Conservation (phyloP, 108 stramenopile genomes). For the Nannochloropsis salina region DNA sequence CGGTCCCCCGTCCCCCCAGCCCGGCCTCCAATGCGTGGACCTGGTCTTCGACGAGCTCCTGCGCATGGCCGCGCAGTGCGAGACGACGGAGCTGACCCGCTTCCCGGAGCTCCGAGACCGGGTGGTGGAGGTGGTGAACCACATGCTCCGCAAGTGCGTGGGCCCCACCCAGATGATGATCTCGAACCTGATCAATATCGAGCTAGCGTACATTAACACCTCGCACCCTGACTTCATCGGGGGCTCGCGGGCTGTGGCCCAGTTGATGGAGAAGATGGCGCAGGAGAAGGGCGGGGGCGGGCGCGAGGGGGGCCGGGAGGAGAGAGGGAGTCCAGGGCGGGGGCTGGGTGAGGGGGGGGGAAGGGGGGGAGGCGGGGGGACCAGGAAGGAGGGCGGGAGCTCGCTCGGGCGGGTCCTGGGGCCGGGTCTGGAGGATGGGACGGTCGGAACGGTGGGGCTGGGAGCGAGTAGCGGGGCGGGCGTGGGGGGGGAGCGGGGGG, state of each 20-base stretch:
- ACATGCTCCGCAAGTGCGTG: slow-evolving; percentile 55
- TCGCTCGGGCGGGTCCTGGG: slow-evolving; percentile 25
- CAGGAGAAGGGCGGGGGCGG: slow-evolving; percentile 58
- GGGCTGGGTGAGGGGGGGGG: slow-evolving; percentile 27
- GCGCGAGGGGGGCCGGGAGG: slow-evolving; percentile 28
- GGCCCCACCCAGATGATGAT: slow-evolving; percentile 66
- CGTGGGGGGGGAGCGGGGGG: background rate
- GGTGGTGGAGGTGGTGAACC: slow-evolving; percentile 73
- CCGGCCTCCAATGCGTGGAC: slow-evolving; percentile 76
- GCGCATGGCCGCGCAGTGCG: slow-evolving; percentile 75
- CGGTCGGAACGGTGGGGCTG: slow-evolving; percentile 20
- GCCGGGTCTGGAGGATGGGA: slow-evolving; percentile 21
- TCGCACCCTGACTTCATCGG: slow-evolving; percentile 98
- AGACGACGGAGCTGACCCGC: slow-evolving; percentile 73
- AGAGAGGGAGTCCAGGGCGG: slow-evolving; percentile 23
- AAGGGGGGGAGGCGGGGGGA: slow-evolving; percentile 51
- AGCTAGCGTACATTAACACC: slow-evolving; percentile 95
- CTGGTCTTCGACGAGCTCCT: slow-evolving; percentile 90
- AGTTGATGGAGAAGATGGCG: slow-evolving; percentile 68
- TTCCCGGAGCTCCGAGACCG: slow-evolving; percentile 83
- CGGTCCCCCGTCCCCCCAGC: slow-evolving; percentile 5
- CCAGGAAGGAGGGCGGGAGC: slow-evolving; percentile 22
- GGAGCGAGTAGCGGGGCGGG: slow-evolving; percentile 23
- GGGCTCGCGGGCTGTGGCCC: slow-evolving; percentile 76
- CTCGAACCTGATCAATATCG: slow-evolving; percentile 77